Base-by-base conservation (phyloP, 2,329 filamentous ascomycete species). In the Mycosphaerella sp. region DNA sequence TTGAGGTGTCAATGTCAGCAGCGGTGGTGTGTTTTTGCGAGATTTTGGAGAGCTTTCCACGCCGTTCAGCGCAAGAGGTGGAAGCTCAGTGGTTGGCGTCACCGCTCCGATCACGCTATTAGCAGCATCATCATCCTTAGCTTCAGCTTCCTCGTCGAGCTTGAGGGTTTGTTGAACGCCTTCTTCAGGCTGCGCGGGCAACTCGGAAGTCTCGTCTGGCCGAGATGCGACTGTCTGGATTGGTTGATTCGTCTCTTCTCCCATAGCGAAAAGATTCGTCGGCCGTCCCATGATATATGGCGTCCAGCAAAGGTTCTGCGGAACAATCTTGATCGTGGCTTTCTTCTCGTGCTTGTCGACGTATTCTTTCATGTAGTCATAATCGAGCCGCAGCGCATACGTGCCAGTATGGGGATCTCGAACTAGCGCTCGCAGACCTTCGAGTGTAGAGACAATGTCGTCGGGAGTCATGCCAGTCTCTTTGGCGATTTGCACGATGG, bases 401-500 rank as follows among this genome's bases (percentile, higher is more conserved):
- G 85, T 79, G 54, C 86, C 88, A 0, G 91, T 95, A 49, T 88
- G 77, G 1, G 91, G 89, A 68, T 98, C 93, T 52, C 89, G 82
- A 13, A 96, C 87, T 18, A 98, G 79, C 49, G 89, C 91, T 37
- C 91, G 84, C 9, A 98, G 74, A 0, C 88, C 89, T 71, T 98
- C 93, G 2, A 98, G 76, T 0, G 88, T 91, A 10, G 93, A 94
- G 10, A 98, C 87, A 53, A 97, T 90, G 69, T 98, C 93, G 70
- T 98, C 93, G 0, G 91, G 80, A 1, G 93, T 97, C 82, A 98
- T 89, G 9, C 93, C 93, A 0, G 91, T 97, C 53, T 89, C 84
- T 59, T 91, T 84, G 0, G 91, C 95, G 56, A 94, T 88, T 27
- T 80, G 75, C 6, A 73, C 70, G 41, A 83, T 79, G 46, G 78